Evolutionary conservation across 495 filamentous ascomycete species (phyloP).

Genomic region (Neurospora africana): DNA sequence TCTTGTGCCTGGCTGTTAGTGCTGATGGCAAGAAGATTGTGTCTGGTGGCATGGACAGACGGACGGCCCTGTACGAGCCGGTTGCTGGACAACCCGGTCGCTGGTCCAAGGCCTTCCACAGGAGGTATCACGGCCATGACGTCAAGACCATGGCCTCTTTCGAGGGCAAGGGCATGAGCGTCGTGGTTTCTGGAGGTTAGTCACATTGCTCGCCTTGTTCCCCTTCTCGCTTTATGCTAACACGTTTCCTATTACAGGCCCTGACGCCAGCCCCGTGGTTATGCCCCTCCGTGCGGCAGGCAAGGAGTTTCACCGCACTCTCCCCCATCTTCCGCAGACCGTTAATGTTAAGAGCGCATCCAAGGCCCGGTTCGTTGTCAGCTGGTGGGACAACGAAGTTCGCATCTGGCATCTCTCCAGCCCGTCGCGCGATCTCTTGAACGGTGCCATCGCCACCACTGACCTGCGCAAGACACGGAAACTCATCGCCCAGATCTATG

Average conservation of each 20-base stretch:
- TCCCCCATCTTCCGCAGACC: slow-evolving; percentile 72
- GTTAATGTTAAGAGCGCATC: slow-evolving; percentile 59
- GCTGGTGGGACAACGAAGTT: slow-evolving; percentile 88
- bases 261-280: slow-evolving; percentile 73
- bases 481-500: slow-evolving; percentile 58
- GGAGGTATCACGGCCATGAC: slow-evolving; percentile 80
- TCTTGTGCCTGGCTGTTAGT: slow-evolving; percentile 71
- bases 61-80: slow-evolving; percentile 68
- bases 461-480: slow-evolving; percentile 38
- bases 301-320: slow-evolving; percentile 65
- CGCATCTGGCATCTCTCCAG: slow-evolving; percentile 65
- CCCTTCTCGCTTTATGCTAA: slow-evolving; percentile 19
- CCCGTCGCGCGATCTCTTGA: slow-evolving; percentile 37
- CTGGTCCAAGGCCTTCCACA: slow-evolving; percentile 79
- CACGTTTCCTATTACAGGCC: slow-evolving; percentile 41
- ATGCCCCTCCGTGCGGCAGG: slow-evolving; percentile 70
- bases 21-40: slow-evolving; percentile 74
- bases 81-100: slow-evolving; percentile 46
- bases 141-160: slow-evolving; percentile 91
- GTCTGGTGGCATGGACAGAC: slow-evolving; percentile 82
- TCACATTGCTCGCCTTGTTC: slow-evolving; percentile 4
- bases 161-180: slow-evolving; percentile 70
- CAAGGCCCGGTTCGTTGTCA: slow-evolving; percentile 62
- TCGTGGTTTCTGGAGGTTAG: slow-evolving; percentile 86
- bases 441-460: slow-evolving; percentile 22